Percentiles rank a stretch among this genome's conserved stretches.
Evolutionary conservation across 305 asterid species (phyloP).

Genomic region (Nicotiana rustica): DNA sequence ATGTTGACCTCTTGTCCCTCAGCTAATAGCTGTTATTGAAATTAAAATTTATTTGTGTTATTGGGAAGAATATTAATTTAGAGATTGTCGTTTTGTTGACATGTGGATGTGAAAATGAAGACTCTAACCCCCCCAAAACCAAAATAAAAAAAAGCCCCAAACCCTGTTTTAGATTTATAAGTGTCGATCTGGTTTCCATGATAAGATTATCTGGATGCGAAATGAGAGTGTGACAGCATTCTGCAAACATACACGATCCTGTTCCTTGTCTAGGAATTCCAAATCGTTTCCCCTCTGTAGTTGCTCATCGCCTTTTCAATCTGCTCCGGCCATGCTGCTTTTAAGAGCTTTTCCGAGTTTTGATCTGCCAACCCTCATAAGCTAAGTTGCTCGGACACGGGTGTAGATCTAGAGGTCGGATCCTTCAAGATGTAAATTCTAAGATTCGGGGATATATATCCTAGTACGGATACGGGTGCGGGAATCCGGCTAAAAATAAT

Average conservation of each 20-base stretch:
- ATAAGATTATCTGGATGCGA: conserved; percentile 18
- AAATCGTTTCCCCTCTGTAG: not conserved
- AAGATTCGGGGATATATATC: no score
- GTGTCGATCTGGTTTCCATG: conserved; percentile 7
- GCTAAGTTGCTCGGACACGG: not conserved
- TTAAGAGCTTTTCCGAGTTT: conserved; percentile 3
- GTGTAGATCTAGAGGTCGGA: no score
- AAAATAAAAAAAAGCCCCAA: no score
- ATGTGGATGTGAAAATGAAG: not conserved
- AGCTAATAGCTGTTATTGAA: not conserved
- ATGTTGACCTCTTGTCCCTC: conserved; percentile 3
- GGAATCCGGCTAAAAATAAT: no score
- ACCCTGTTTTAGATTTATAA: not conserved
- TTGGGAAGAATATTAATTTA: not conserved
- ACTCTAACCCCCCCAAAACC: not conserved
- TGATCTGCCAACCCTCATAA: not conserved
- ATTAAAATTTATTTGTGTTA: not conserved
- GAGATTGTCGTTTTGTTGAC: not conserved
- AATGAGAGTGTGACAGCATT: conserved; percentile 14
- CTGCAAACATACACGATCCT: not conserved
- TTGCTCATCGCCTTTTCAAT: not conserved
- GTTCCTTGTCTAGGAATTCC: conserved; percentile 14
- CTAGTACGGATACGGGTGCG: no score
- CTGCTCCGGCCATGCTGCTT: not conserved
- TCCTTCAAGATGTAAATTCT: no score